Percentiles rank a stretch among this genome's conserved stretches.
phyloP scores from a whole-genome alignment of 1,284 basidiomycete genomes.

The Microbotryum saponariae region DNA sequence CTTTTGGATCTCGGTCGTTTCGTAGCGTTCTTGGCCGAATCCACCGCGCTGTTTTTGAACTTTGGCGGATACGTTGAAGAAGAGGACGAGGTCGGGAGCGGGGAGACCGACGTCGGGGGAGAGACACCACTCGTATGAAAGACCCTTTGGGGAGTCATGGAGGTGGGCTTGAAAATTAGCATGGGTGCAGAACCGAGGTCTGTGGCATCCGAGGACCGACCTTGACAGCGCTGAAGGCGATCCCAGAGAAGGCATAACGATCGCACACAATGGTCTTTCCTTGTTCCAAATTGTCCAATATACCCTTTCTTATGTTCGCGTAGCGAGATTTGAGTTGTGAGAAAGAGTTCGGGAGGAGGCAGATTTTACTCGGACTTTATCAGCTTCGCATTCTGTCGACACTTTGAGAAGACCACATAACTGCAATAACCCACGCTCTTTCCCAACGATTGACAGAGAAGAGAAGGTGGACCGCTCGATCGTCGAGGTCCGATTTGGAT shows the following conservation, averaged over 20 bases:
- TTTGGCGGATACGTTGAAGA: conserved; percentile 72
- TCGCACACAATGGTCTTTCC: conserved; percentile 80
- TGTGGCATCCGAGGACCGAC: conserved; percentile 35
- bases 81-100: conserved; percentile 77
- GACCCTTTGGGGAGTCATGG: conserved; percentile 40
- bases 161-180: conserved; percentile 1
- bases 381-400: too few species aligned
- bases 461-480: conserved; percentile 83
- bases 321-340: not conserved
- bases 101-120: conserved; percentile 79
- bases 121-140: conserved; percentile 67
- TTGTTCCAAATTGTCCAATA: conserved; percentile 53
- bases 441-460: conserved; percentile 99
- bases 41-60: conserved; percentile 66
- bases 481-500: conserved; percentile 75
- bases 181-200: not conserved
- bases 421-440: conserved; percentile 56
- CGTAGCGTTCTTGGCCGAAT: conserved; percentile 74
- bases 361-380: too few species aligned
- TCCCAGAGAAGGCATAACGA: conserved; percentile 93
- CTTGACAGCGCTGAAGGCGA: conserved; percentile 88
- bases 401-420: too few species aligned
- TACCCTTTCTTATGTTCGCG: conserved; percentile 51
- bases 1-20: conserved; percentile 52
- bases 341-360: too few species aligned